A percentile compares a stretch with the other conserved stretches of the same genome.
These are phyloP conservation scores for Boletus smithii DNA, from an alignment of 1,284 basidiomycete genomes.

Conservation along the genomic window DNA sequence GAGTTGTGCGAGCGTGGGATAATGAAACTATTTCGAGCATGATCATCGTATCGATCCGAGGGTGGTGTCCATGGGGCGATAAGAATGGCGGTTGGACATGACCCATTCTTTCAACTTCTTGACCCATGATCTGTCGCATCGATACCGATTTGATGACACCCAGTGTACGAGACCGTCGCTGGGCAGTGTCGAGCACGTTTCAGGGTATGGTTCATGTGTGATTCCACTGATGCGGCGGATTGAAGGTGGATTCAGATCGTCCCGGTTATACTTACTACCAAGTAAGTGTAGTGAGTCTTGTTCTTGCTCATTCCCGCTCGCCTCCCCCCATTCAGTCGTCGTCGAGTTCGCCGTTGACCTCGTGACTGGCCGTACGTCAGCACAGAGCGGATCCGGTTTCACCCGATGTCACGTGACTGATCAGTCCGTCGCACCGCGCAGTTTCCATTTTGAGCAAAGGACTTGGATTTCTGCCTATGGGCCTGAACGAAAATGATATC, in stretches of 20 bases:
- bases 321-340: not conserved
- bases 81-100: conserved; percentile 13
- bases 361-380: conserved; percentile 15
- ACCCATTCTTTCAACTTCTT: conserved; percentile 3
- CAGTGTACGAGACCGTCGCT: conserved; percentile 13
- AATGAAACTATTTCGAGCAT: not conserved
- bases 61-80: conserved; percentile 14
- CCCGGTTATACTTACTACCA: too few species aligned
- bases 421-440: conserved; percentile 10
- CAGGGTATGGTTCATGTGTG: conserved; percentile 9
- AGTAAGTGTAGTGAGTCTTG: too few species aligned
- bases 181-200: conserved; percentile 11
- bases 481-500: conserved; percentile 21
- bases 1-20: conserved; percentile 3
- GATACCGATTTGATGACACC: conserved; percentile 1
- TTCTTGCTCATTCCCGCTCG: too few species aligned
- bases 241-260: too few species aligned
- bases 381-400: conserved; percentile 10
- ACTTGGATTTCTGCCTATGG: conserved; percentile 22
- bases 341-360: conserved; percentile 14
- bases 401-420: conserved; percentile 27
- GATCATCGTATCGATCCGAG: conserved; percentile 31
- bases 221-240: not conserved
- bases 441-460: conserved; percentile 23
- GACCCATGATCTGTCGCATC: conserved; percentile 17